Evolutionary conservation across 1,284 basidiomycete genomes (phyloP), one percentile per base, ranked within the genome.

Genomic region (Megacollybia platyphylla): DNA sequence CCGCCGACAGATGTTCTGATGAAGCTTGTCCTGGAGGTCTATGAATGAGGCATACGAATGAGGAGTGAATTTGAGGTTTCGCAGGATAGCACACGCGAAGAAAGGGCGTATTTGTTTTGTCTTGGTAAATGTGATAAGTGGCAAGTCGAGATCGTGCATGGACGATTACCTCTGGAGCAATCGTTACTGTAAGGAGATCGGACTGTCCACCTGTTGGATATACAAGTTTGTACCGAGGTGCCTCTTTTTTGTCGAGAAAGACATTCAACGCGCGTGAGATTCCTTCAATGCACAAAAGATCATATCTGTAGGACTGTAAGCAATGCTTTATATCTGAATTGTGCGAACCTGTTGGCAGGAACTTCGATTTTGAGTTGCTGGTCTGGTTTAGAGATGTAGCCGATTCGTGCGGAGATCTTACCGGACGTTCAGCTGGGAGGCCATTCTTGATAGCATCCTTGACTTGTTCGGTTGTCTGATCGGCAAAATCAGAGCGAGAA

Each of bases 281-380:
- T 44, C 96, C 96, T 64, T 99, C 96, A 54, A 96, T 84, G 59
- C 96, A 99, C 39, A 98, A 77, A 15, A 99, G 73, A 67, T 99
- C 96, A 58, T 98, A 97, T 74, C 93, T 93, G 59, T 32, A 51
- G 28, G 44, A 49, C 41, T 47, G 45, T 45, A 39, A 41, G 48
- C 42, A 27, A 38, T 6, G 34, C 13, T 48, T 7, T 43, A 50
- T 29, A 10, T 24, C n/a, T 42, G 46, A 44, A 39, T 39, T 18
- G 26, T 34, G 36, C 59, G 42, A 46, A 77, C 87, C 89, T 79
- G 61, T 97, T 98, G 20, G 96, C 96, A 27, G 96, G 94, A 42
- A 97, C 79, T 63, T 99, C 94, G 55, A 99, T 97, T 76, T 98
- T 99, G 52, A 98, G 70, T 85, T 94, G 86, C 79, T 93, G 54